phyloP scores from a whole-genome alignment of 768 basidiomycete genomes.

The Rhizopogon roseolus region DNA sequence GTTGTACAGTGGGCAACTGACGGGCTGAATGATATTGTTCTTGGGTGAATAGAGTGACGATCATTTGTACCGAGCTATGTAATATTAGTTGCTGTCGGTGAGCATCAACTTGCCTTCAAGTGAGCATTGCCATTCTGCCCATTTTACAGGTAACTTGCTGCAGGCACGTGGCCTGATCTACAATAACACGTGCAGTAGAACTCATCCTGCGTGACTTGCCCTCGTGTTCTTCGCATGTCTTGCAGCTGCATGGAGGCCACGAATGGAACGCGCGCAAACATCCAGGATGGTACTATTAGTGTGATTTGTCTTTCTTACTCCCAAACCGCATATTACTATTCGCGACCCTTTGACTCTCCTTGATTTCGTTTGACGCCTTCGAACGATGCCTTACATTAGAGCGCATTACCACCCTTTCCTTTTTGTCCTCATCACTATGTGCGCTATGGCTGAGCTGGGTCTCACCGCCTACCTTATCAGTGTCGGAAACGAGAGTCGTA shows the following conservation, averaged over 20 bases:
- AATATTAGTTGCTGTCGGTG: not conserved
- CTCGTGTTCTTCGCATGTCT: conserved; percentile 30
- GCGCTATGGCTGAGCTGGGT: conserved; percentile 68
- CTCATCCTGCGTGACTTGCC: conserved; percentile 1
- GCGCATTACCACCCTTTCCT: conserved; percentile 59
- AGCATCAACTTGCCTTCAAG: not conserved
- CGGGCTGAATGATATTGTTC: not conserved
- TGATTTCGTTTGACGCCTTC: conserved; percentile 6
- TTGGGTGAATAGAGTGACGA: not conserved
- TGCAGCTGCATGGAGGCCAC: conserved; percentile 12
- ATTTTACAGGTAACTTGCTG: not conserved
- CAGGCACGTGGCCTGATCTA: not conserved
- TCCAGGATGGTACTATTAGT: conserved; percentile 14
- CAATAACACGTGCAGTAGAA: not conserved
- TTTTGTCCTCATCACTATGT: conserved; percentile 60
- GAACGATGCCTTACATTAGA: conserved; percentile 38
- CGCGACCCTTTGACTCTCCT: conserved; percentile 1
- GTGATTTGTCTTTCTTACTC: not conserved
- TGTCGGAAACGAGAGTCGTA: conserved; percentile 56
- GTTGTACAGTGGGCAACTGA: not conserved
- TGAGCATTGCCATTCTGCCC: not conserved
- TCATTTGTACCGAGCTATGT: not conserved
- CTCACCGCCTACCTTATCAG: conserved; percentile 71
- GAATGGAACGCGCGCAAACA: conserved; percentile 16
- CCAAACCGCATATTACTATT: not conserved